These are phyloP conservation scores for Rhizopus arrhizus DNA, from an alignment of 371 early-diverging fungal species.

Conservation along the genomic window DNA sequence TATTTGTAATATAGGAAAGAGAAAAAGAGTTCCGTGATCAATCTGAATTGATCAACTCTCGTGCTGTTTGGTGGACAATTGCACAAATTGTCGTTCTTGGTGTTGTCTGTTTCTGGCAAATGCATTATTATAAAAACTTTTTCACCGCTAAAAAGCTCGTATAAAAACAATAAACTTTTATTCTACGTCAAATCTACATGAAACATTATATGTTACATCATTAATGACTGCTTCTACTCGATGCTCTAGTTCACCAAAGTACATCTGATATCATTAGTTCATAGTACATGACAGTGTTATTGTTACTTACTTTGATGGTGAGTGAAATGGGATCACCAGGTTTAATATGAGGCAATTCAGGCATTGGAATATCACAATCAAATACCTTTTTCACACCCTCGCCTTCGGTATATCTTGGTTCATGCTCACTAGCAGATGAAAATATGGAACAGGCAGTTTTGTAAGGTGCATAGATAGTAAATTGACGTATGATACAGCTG, in stretches of 20 bases:
- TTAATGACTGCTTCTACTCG: constrained; percentile 62
- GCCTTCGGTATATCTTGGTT: constrained; percentile 52
- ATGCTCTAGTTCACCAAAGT: constrained; percentile 65
- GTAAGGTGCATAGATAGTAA: constrained; percentile 58
- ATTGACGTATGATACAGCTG: constrained; percentile 56
- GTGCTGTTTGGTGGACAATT: constrained; percentile 88
- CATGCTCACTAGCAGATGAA: constrained; percentile 53
- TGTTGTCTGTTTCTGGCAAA: constrained; percentile 89
- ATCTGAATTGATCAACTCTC: constrained; percentile 81
- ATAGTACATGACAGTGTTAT: neutral
- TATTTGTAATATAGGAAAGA: constrained; percentile 61
- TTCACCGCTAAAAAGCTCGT: constrained; percentile 94
- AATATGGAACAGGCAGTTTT: constrained; percentile 59
- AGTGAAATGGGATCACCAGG: constrained; percentile 45
- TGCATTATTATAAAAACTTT: constrained; percentile 88
- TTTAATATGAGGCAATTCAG: constrained; percentile 44
- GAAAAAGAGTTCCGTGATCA: constrained; percentile 89
- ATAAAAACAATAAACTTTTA: constrained; percentile 41
- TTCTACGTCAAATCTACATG: constrained; percentile 44
- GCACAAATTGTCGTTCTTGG: constrained; percentile 81
- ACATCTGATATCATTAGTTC: constrained; percentile 41
- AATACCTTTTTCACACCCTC: constrained; percentile 55
- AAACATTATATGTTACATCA: constrained; percentile 51
- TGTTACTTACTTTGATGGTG: constrained; percentile 35
- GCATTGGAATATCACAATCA: constrained; percentile 66